A percentile compares a stretch with the other conserved stretches of the same genome.
Conservation (phyloP, 768 basidiomycete species). For the Pleurotus giganteus region DNA sequence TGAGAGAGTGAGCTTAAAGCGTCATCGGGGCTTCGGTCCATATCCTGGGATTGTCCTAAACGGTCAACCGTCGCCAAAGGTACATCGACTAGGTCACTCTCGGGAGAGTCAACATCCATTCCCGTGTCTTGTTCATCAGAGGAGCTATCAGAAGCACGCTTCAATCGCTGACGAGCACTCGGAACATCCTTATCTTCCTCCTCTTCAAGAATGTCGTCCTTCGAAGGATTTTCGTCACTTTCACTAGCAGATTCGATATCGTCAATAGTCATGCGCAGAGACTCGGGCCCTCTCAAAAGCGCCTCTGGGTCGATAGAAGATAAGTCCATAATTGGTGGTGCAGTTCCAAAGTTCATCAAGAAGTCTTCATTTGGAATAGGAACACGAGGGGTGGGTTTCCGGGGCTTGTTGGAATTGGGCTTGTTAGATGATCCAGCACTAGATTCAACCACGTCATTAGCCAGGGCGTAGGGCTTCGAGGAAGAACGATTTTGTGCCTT, state of each 20-base stretch:
- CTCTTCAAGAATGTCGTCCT: conserved; percentile 30
- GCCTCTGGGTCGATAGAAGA: conserved; percentile 30
- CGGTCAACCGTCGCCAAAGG: conserved; percentile 30
- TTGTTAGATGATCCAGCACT: not conserved
- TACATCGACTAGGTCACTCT: conserved; percentile 5
- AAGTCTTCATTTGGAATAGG: not conserved
- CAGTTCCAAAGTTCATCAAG: not conserved
- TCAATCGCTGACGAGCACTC: conserved; percentile 27
- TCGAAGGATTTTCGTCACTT: conserved; percentile 39
- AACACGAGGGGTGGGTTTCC: not conserved
- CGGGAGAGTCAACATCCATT: conserved; percentile 1
- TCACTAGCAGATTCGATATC: conserved; percentile 39
- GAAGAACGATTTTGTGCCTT: not conserved
- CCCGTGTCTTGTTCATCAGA: conserved; percentile 28
- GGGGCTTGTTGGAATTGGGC: not conserved
- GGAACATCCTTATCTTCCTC: conserved; percentile 29
- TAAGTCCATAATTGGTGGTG: not conserved
- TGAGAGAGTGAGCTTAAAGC: not conserved
- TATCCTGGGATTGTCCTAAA: conserved; percentile 28
- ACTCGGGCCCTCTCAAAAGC: conserved; percentile 39
- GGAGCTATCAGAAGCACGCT: conserved; percentile 18
- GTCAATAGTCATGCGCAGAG: conserved; percentile 24
- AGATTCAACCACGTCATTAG: not conserved
- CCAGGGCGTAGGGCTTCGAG: not conserved
- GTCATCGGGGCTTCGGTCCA: conserved; percentile 19